These are phyloP conservation scores for Sporisorium iseilematis-ciliati DNA, from an alignment of 1,284 basidiomycete species.

Conservation along the genomic window DNA sequence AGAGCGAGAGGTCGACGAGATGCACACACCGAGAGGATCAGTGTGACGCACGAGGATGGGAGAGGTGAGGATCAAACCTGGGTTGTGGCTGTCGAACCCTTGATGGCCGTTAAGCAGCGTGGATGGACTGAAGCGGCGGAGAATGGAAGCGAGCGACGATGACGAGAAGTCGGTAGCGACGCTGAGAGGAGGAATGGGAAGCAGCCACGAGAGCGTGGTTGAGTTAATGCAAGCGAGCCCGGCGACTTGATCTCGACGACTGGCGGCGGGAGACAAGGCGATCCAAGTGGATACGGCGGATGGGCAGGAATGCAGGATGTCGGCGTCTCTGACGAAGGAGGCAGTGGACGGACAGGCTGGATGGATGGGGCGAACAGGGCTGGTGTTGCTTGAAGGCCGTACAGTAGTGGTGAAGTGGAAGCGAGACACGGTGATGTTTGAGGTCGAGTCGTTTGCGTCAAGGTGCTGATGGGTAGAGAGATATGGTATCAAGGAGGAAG, in stretches of 20 bases:
- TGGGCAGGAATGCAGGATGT: neutral
- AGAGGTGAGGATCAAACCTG: conserved; percentile 18
- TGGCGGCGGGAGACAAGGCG: neutral
- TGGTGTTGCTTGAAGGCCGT: conserved; percentile 21
- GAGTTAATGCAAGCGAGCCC: neutral
- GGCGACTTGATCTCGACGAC: conserved; percentile 9
- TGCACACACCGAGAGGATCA: neutral
- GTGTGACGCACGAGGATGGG: conserved; percentile 13
- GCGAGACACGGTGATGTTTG: conserved; percentile 10
- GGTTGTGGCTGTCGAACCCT: conserved; percentile 16
- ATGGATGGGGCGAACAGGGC: neutral
- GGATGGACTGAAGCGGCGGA: conserved; percentile 8
- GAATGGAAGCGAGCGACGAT: conserved; percentile 26
- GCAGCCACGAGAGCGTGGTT: conserved; percentile 10
- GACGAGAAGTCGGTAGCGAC: conserved; percentile 14
- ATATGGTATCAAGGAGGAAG: conserved; percentile 3
- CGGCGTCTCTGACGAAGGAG: conserved; percentile 13
- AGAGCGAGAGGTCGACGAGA: neutral
- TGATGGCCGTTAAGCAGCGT: conserved; percentile 18
- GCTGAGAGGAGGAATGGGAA: neutral
- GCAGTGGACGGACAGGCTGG: too few relatives aligned
- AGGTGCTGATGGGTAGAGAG: neutral
- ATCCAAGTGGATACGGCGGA: neutral
- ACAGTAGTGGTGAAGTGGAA: conserved; percentile 7
- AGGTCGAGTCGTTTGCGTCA: neutral